These are phyloP conservation scores for Ceratocystis ficicola DNA, from an alignment of 2,329 filamentous ascomycete species.

Conservation along the genomic window DNA sequence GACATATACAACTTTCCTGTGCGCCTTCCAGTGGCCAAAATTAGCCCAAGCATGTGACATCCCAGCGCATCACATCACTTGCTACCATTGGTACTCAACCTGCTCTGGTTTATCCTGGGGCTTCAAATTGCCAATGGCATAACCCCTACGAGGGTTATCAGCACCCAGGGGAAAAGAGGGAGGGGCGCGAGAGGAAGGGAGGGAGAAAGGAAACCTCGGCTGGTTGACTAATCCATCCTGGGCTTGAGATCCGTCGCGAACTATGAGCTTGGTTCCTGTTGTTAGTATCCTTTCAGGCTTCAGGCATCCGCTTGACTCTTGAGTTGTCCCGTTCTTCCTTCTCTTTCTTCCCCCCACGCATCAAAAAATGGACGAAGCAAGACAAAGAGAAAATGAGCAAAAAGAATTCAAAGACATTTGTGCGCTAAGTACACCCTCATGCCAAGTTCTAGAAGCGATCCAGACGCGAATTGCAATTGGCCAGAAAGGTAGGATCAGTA, in stretches of 20 bases:
- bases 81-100: background rate
- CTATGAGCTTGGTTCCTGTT: background rate
- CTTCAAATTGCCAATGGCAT: background rate
- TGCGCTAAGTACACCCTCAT: background rate
- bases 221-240: background rate
- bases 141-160: background rate
- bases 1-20: background rate
- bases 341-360: background rate
- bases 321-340: background rate
- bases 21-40: background rate
- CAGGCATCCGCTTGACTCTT: background rate
- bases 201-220: background rate
- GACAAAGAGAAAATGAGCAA: background rate
- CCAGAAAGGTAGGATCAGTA: background rate
- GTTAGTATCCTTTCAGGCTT: background rate
- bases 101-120: background rate
- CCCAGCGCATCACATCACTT: background rate
- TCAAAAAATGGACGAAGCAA: background rate
- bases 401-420: background rate
- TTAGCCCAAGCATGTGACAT: slow-evolving; percentile 2
- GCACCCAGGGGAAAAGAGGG: background rate
- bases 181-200: background rate
- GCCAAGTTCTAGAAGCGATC: background rate
- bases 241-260: background rate
- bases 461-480: background rate